phyloP scores from a whole-genome alignment of 2,329 filamentous ascomycete species.

The Penicillium paneum region DNA sequence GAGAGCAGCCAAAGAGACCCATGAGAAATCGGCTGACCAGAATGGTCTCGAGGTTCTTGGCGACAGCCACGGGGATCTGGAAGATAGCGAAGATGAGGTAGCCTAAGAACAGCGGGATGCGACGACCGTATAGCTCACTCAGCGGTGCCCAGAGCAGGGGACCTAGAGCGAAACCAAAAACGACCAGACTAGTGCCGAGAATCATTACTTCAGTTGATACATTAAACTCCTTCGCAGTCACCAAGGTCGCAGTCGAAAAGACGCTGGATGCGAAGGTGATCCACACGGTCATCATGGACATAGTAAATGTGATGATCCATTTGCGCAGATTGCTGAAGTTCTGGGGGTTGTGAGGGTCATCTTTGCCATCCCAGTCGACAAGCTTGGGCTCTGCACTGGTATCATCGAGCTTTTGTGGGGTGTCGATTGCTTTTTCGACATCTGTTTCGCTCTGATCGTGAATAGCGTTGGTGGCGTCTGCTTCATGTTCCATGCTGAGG shows the following conservation, averaged over 20 bases:
- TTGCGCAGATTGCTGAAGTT: slow-evolving; percentile 30
- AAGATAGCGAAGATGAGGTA: slow-evolving; percentile 51
- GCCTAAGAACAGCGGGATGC: slow-evolving; percentile 47
- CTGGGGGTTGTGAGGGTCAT: slow-evolving; percentile 32
- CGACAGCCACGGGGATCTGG: slow-evolving; percentile 53
- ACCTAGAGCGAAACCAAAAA: slow-evolving; percentile 45
- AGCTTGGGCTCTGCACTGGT: slow-evolving; percentile 28
- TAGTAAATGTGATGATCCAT: slow-evolving; percentile 43
- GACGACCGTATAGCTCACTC: slow-evolving; percentile 50
- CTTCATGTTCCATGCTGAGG: slow-evolving; percentile 17
- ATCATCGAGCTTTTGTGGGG: slow-evolving; percentile 3
- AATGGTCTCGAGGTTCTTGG: slow-evolving; percentile 51
- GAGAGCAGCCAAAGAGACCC: slow-evolving; percentile 50
- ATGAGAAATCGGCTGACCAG: slow-evolving; percentile 53
- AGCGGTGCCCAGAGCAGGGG: slow-evolving; percentile 43
- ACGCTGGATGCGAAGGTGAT: slow-evolving; percentile 50
- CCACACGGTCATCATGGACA: slow-evolving; percentile 46
- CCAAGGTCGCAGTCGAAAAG: slow-evolving; percentile 44
- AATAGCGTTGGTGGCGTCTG: neutral
- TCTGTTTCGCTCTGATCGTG: slow-evolving; percentile 9
- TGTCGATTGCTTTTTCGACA: neutral
- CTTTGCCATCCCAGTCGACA: slow-evolving; percentile 30
- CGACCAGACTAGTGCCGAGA: slow-evolving; percentile 50
- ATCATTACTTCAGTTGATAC: slow-evolving; percentile 50
- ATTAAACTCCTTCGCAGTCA: slow-evolving; percentile 43